Conservation (phyloP, 2,329 filamentous ascomycete species). For the Macrophomina phaseolina region DNA sequence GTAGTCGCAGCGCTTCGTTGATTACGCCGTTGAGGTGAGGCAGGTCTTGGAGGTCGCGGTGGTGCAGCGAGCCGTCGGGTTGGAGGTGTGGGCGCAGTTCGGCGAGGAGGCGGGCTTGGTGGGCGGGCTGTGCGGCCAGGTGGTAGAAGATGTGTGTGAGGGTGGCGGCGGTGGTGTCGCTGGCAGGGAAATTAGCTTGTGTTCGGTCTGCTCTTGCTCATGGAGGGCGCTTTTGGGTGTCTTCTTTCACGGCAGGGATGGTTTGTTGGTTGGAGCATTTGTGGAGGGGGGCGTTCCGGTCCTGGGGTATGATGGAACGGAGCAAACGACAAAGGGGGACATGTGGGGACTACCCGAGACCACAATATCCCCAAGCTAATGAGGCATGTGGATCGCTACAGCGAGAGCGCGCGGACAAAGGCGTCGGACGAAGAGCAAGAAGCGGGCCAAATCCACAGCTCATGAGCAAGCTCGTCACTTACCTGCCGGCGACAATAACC, state of each 20-base stretch:
- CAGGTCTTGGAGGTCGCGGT: constrained; percentile 32
- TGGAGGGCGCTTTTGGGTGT: constrained; percentile 37
- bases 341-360: too few relatives aligned
- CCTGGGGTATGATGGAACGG: too few relatives aligned
- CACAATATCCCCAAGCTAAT: too few relatives aligned
- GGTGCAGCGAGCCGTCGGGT: constrained; percentile 36
- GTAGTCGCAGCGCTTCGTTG: constrained; percentile 50
- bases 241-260: too few relatives aligned
- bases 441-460: too few relatives aligned
- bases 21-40: constrained; percentile 48
- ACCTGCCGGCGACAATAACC: constrained; percentile 40
- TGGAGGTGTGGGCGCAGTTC: constrained; percentile 39
- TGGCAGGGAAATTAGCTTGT: constrained; percentile 25
- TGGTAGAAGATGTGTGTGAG: constrained; percentile 28
- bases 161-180: constrained; percentile 23
- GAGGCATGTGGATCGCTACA: not conserved
- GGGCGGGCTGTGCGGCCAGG: constrained; percentile 31
- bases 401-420: not conserved
- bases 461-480: not conserved
- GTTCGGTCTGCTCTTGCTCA: not conserved
- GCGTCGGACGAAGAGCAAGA: too few relatives aligned
- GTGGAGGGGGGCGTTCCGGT: too few relatives aligned
- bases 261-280: too few relatives aligned
- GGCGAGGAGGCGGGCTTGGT: constrained; percentile 39
- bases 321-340: too few relatives aligned